These are phyloP conservation scores for Helicostylum pulchrum DNA, from an alignment of 192 early-diverging fungal genomes.

Conservation along the genomic window DNA sequence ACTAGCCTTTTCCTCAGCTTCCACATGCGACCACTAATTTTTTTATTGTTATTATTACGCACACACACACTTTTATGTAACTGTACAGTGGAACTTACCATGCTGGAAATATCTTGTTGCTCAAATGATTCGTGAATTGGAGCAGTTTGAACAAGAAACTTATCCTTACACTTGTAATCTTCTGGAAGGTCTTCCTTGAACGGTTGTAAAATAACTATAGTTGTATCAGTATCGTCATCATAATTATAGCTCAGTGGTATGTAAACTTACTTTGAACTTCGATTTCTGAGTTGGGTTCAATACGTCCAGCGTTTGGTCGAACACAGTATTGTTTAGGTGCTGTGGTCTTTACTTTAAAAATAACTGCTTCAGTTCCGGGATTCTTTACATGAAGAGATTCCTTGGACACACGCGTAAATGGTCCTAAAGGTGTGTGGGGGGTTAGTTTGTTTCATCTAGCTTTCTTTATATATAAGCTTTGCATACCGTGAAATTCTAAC, in stretches of 20 bases:
- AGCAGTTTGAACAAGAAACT: constrained; percentile 92
- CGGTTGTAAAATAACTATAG: constrained; percentile 79
- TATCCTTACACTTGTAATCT: constrained; percentile 90
- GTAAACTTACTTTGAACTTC: constrained; percentile 75
- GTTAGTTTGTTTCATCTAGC: neutral
- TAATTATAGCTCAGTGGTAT: too few species aligned
- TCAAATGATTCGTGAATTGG: constrained; percentile 68
- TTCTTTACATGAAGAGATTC: constrained; percentile 59
- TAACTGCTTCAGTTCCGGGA: constrained; percentile 65
- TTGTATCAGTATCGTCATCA: too few species aligned
- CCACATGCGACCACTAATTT: constrained; percentile 67
- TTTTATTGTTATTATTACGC: neutral
- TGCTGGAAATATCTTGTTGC: constrained; percentile 55
- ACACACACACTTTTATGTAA: neutral
- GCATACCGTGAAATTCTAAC: constrained; percentile 9
- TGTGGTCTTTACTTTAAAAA: constrained; percentile 99
- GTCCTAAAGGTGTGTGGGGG: too few species aligned
- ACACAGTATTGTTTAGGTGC: constrained; percentile 98
- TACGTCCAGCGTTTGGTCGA: constrained; percentile 83
- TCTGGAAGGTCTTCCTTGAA: constrained; percentile 81
- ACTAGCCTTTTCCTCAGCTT: constrained; percentile 54
- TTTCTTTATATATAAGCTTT: neutral
- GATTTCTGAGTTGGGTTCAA: constrained; percentile 63
- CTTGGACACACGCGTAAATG: constrained; percentile 59
- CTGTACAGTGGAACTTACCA: constrained; percentile 42